Evolutionary conservation across 306 rosid species (phyloP), one percentile per base, ranked within the genome.

Genomic region (Prunus fruticosa): DNA sequence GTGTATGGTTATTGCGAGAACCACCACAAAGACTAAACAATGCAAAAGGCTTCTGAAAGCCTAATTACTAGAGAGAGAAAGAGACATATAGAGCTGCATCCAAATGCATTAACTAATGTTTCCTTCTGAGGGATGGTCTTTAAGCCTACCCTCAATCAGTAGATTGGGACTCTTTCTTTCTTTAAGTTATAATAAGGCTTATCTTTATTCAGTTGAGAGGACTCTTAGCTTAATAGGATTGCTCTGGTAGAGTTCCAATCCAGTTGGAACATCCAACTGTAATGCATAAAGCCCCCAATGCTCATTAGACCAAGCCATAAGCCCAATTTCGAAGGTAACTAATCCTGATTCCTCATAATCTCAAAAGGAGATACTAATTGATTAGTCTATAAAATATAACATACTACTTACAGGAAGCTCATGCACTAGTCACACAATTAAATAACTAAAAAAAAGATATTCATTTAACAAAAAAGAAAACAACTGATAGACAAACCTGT

Each of bases 401-500:
- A 50, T 50, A 58, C 64, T 4, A 25, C 14, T 11, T 4, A 25
- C 18, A 60, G 4, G 38, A 60, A 11, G 38, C 30, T 5, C 38
- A 60, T 28, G 67, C 45, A 15, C 43, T 28, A 28, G 6, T 62
- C 67, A 7, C 18, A 27, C 10, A 23, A 27, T 60, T 23, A 11
- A 51, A 46, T 61, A 41, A 8, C 41, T 2, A 2, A 18, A 50
- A 11, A 50, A 50, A 3, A 61, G 0, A 12, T n/a, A 19, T 51
- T 71, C 14, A 32, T 15, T 32, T 19, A 7, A n/a, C 9, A 30
- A 30, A 54, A 54, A 70, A 19, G 6, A 25, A 54, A 32, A 4
- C 1, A 1, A 34, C 41, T 10, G 64, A 22, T 18, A 61, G 15
- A 9, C 53, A 68, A 81, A 91, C 98, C 96, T 86, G 89, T 2